Conservation (phyloP, 257 asterid species). For the Plectranthus barbatus region DNA sequence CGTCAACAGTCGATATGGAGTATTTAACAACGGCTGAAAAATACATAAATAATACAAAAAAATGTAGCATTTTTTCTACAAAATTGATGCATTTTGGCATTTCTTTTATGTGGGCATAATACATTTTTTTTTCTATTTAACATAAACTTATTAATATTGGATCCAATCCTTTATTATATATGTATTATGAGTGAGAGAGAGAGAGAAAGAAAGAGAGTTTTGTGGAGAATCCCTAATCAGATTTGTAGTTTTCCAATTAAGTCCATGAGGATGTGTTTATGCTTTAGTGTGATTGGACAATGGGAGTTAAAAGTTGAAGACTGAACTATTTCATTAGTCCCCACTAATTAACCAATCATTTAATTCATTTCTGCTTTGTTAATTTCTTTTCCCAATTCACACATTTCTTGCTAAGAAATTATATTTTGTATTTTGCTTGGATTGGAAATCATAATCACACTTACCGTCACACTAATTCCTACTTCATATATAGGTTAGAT, state of each 20-base stretch:
- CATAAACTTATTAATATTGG: too few relatives aligned
- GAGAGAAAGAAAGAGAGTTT: neutral
- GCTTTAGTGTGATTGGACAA: conserved; percentile 7
- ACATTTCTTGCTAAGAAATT: neutral
- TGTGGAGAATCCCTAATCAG: conserved; percentile 12
- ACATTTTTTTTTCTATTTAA: too few relatives aligned
- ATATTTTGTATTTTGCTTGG: neutral
- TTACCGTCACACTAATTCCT: neutral
- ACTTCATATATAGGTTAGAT: neutral
- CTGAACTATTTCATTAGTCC: neutral
- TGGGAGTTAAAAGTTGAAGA: neutral
- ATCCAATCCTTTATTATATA: too few relatives aligned
- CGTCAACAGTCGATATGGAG: too few relatives aligned
- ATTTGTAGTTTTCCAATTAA: neutral
- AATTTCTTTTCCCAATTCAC: neutral
- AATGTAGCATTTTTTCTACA: too few relatives aligned
- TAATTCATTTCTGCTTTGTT: neutral
- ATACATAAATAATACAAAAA: too few relatives aligned
- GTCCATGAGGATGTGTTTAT: neutral
- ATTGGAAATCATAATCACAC: neutral
- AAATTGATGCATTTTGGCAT: too few relatives aligned
- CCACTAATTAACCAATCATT: neutral
- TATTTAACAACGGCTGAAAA: too few relatives aligned
- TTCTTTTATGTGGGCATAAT: too few relatives aligned
- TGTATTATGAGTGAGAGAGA: neutral